Conservation (phyloP, 768 basidiomycete species). For the Macrolepiota dolichaula region DNA sequence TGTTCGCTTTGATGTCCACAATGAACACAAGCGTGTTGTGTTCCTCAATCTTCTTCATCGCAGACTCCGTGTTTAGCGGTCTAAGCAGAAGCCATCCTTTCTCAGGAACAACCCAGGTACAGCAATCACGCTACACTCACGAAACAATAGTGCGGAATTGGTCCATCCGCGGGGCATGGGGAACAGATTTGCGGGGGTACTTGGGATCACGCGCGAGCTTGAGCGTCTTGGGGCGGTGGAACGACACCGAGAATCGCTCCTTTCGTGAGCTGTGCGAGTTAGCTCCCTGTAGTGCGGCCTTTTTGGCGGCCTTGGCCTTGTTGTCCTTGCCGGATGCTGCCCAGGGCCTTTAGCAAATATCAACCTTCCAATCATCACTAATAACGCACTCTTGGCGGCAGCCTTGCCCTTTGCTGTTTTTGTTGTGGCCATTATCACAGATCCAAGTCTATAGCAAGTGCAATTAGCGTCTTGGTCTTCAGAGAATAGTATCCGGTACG, state of each 20-base stretch:
- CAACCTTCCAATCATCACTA: neutral
- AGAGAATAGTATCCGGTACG: neutral
- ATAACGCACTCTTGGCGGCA: conserved; percentile 39
- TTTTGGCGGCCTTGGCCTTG: conserved; percentile 95
- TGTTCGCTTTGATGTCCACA: conserved; percentile 93
- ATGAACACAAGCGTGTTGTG: conserved; percentile 99
- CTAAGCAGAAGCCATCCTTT: conserved; percentile 28
- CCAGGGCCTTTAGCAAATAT: conserved; percentile 5
- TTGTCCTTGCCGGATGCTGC: conserved; percentile 39
- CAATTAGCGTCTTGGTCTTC: conserved; percentile 8
- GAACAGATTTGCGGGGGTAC: conserved; percentile 94
- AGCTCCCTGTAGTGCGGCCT: conserved; percentile 89
- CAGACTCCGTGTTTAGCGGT: conserved; percentile 91
- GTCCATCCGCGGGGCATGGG: conserved; percentile 93
- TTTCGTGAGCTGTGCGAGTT: conserved; percentile 77
- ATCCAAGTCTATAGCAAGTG: conserved; percentile 2
- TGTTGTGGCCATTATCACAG: conserved; percentile 57
- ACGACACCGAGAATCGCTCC: conserved; percentile 80
- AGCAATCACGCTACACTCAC: conserved; percentile 38
- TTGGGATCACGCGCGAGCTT: conserved; percentile 78
- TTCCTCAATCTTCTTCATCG: conserved; percentile 99
- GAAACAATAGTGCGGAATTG: conserved; percentile 92
- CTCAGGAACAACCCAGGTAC: neutral
- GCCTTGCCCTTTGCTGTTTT: conserved; percentile 68
- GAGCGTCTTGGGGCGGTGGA: conserved; percentile 96